Base-by-base conservation (phyloP, 2,329 filamentous ascomycete genomes). In the Rhinocladiella similis region DNA sequence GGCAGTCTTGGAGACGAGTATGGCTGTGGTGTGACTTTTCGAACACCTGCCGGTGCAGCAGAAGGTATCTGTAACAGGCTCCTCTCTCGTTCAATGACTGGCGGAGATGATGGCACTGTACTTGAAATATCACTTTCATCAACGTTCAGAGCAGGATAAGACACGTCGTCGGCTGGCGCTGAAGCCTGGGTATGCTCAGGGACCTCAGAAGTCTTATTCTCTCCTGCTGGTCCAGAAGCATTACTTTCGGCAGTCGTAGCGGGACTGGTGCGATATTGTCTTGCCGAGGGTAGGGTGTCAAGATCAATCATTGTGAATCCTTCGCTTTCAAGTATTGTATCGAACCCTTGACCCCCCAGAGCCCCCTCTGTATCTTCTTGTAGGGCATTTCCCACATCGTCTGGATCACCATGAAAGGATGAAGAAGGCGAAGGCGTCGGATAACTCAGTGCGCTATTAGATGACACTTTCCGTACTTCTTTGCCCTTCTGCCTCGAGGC, bases 291-390 rank as follows among this genome's bases (percentile, higher is more conserved):
- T 19, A 83, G 67, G 2, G 80, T 80, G 55, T 80, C 76, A 43
- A 82, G 68, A 12, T 80, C 82, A 46, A 83, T 80, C 78, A 83
- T 81, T 55, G 79, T 83, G 58, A 83, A 83, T 2, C 77, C 80
- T 70, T 83, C 80, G 61, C 80, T 82, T 66, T 83, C 80, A 60
- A 83, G 72, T 18, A 83, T 80, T 1, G 80, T 79, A 65, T 83
- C 80, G 57, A 78, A 80, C 43, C 80, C 79, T 38, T 69, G 68
- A 51, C 77, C 70, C 16, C 75, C 73, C 25, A 75, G 69, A 55
- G 50, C 53, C n/a, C 29, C 7, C 54, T 42, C 53, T 41, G 25
- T 36, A 14, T 59, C 54, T 25, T 56, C 57, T 4, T 61, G 45
- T 33, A 64, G 47, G 18, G 49, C 47, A 18, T 59, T 61, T 16